Conservation (phyloP, 257 asterid species). For the Gynochthodes officinalis region DNA sequence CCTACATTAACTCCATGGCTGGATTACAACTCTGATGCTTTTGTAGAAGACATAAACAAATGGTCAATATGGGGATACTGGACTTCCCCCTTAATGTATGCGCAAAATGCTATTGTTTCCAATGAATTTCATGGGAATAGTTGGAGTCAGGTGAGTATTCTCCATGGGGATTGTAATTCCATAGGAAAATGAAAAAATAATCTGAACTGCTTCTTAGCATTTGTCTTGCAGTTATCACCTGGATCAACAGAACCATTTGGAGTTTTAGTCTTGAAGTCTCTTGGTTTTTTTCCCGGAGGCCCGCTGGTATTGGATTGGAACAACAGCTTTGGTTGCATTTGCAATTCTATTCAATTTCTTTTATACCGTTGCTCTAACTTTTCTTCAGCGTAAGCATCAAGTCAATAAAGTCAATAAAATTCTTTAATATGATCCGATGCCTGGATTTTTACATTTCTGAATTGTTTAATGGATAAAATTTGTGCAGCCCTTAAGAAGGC, state of each 20-base stretch:
- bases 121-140: slow-evolving; percentile 77
- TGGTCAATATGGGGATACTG: slow-evolving; percentile 91
- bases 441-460: not conserved
- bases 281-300: slow-evolving; percentile 65
- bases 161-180: not conserved
- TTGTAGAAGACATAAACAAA: slow-evolving; percentile 38
- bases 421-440: not conserved
- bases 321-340: slow-evolving; percentile 58
- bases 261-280: slow-evolving; percentile 41
- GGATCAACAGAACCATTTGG: slow-evolving; percentile 60
- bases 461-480: not conserved
- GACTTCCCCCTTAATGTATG: slow-evolving; percentile 81
- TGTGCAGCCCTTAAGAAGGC: slow-evolving; percentile 71
- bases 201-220: not conserved
- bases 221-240: slow-evolving; percentile 37
- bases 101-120: slow-evolving; percentile 65
- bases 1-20: not conserved
- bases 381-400: slow-evolving; percentile 59
- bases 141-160: slow-evolving; percentile 68
- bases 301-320: slow-evolving; percentile 81
- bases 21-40: not conserved
- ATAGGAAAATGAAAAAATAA: too few species aligned
- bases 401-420: not conserved
- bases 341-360: slow-evolving; percentile 50
- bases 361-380: slow-evolving; percentile 51